Base-by-base conservation (phyloP, 2,329 filamentous ascomycete species). In the Aspergillus eucalypticola region DNA sequence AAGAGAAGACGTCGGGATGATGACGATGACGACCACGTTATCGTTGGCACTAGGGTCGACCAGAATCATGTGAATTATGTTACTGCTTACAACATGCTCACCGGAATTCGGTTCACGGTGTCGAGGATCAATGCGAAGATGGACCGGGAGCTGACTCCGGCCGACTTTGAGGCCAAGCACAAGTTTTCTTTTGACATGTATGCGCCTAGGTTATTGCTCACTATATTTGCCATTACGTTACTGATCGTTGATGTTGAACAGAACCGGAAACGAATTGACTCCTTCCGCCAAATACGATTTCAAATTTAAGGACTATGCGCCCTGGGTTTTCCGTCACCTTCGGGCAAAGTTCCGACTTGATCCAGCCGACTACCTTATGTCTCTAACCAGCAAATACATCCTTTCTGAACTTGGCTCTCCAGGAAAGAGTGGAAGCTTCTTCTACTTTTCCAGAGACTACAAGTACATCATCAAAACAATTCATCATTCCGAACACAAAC, bases 401-500 rank as follows among this genome's bases (percentile, higher is more conserved):
- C 84, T 99, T 65, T 98, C 95, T 5, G 95, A 99, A 77, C 85
- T 99, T 60, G 95, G 95, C 38, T 98, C 95, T 3, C 95, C 95
- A 1, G 95, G 95, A 61, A 99, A 99, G 82, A 97, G 93, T 76
- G 95, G 95, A 66, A 98, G 93, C 77, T 99, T 99, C 81, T 99
- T 99, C 81, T 99, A 99, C 82, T 99, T 98, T 79, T 98, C 95
- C 51, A 86, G 95, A 71, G 95, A 99, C 79, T 99, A 99, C 84
- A 98, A 97, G 79, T 99, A 99, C 79, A 99, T 99, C 79, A 99
- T 99, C 85, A 99, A 99, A 80, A 99, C 95, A 21, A 98, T 99
- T 67, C 95, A 99, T 75, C 95, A 98, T 71, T 87, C 88, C 68
- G 95, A 99, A 65, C 80, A 82, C 68, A 82, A 82, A 65, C 66